Evolutionary conservation across 768 basidiomycete species (phyloP).

Genomic region (Termitomyces sp.): DNA sequence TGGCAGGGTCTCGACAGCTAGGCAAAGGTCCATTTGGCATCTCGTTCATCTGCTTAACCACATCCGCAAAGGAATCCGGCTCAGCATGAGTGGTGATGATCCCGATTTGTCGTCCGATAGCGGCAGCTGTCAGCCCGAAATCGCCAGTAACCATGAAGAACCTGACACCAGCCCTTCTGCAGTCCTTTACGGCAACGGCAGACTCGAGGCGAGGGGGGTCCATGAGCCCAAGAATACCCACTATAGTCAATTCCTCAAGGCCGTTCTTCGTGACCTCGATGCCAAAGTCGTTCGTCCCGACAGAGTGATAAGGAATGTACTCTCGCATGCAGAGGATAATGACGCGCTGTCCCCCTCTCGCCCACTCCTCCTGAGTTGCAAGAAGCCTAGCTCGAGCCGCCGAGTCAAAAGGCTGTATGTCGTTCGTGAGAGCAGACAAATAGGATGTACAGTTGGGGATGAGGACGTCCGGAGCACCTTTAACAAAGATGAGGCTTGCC

Average conservation of each 20-base stretch:
- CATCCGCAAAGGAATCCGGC: conserved; percentile 7
- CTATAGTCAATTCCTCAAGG: conserved; percentile 37
- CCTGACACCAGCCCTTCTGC: conserved; percentile 46
- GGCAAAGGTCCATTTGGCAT: background rate
- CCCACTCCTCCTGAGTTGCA: conserved; percentile 36
- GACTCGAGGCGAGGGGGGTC: conserved; percentile 55
- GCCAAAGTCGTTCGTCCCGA: conserved; percentile 17
- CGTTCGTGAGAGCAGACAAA: conserved; percentile 4
- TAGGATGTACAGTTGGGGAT: conserved; percentile 33
- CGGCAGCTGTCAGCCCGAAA: conserved; percentile 47
- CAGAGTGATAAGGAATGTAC: conserved; percentile 18
- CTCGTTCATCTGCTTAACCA: conserved; percentile 1
- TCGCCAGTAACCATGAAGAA: conserved; percentile 59
- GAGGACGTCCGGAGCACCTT: conserved; percentile 58
- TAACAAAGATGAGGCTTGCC: conserved; percentile 36
- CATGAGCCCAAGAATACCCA: conserved; percentile 51
- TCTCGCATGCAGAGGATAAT: conserved; percentile 38
- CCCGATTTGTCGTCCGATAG: conserved; percentile 44
- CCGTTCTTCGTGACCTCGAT: conserved; percentile 37
- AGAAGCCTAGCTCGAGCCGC: conserved; percentile 17
- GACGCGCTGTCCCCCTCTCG: conserved; percentile 50
- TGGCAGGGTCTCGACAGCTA: conserved; percentile 17
- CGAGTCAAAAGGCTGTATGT: conserved; percentile 24
- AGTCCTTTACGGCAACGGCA: conserved; percentile 39
- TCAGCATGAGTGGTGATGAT: conserved; percentile 35